Base-by-base conservation (phyloP, 768 basidiomycete genomes). In the Wakefieldia striispora region DNA sequence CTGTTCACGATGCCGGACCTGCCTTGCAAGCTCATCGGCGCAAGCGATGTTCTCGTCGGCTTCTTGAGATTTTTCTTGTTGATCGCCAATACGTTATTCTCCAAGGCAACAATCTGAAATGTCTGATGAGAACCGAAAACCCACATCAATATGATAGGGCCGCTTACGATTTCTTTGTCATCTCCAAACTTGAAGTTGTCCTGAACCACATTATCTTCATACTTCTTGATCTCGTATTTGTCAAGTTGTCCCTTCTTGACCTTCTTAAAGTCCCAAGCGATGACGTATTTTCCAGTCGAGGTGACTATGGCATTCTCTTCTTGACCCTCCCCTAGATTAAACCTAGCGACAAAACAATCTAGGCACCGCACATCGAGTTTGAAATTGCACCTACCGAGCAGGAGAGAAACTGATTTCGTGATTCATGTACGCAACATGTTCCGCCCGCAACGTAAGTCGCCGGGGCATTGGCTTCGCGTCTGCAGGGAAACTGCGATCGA, bases 101-200 rank as follows among this genome's bases (percentile, higher is more conserved):
- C 84, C 53, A 98, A 72, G 6, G 97, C 95, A 48, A 98, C 95
- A 61, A 99, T 90, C 91, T 95, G 62, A n/a, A 43, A 43, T 33
- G 5, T 53, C 33, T 40, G 24, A 23, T 39, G n/a, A 54, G 50
- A 56, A 51, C 24, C 33, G 19, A 23, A 40, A 40, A 27, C 29
- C 11, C 16, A 27, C n/a, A 9, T 20, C 36, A 11, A 17, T 4
- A 36, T 19, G 2, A 13, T 7, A 14, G n/a, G 40, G 45, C 21
- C 16, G 33, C 89, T 62, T 60, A 93, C 92, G 64, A 99, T 97
- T 65, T 97, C 87, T 63, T 92, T 90, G 70, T 98, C 95, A 60
- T 95, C 91, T 13, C 94, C 95, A 63, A 95, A 98, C 71, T 87
- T 91, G 83, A 99, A 99, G 71, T 88, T 91, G 69, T 99, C 97